A percentile compares a stretch with the other conserved stretches of the same genome.
Conservation (phyloP, 345 rosid species). For the Eucalyptus melliodora region DNA sequence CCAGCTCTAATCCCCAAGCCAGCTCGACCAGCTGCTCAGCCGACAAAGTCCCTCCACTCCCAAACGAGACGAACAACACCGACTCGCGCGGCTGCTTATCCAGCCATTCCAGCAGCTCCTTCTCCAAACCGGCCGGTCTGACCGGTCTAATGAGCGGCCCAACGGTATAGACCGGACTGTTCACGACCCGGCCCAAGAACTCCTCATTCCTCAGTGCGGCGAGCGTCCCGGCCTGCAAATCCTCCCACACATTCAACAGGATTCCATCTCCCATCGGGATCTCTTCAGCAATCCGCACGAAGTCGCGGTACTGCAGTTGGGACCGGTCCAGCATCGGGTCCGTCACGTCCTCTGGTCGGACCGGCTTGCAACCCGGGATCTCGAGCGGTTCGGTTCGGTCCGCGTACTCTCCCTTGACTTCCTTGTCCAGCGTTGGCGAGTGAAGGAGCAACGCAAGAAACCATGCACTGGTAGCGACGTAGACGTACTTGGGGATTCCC, state of each 20-base stretch:
- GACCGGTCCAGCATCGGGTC: conserved; percentile 24
- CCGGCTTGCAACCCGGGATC: conserved; percentile 45
- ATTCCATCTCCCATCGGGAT: conserved; percentile 29
- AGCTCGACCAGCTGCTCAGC: conserved; percentile 35
- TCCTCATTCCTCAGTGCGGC: conserved; percentile 15
- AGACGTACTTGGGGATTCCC: conserved; percentile 17
- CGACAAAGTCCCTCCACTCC: conserved; percentile 62
- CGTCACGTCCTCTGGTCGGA: conserved; percentile 26
- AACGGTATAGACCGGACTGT: conserved; percentile 24
- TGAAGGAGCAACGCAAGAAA: conserved; percentile 17
- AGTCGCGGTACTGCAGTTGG: conserved; percentile 2
- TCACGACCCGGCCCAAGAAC: neutral
- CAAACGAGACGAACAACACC: conserved; percentile 55
- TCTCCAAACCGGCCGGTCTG: neutral
- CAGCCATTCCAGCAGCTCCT: conserved; percentile 24
- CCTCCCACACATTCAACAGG: conserved; percentile 55
- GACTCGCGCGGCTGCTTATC: conserved; percentile 30
- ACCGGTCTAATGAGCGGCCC: conserved; percentile 26
- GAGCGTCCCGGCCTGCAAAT: conserved; percentile 20
- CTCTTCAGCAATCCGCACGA: neutral
- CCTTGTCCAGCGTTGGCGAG: neutral
- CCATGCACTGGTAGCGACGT: conserved; percentile 33
- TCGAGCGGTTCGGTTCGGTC: conserved; percentile 11
- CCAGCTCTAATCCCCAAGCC: conserved; percentile 60
- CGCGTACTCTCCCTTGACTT: conserved; percentile 22